Evolutionary conservation across 176 grass and related monocot species (phyloP), one percentile per base, ranked within the genome.

Genomic region (Oropetium thomaeum): DNA sequence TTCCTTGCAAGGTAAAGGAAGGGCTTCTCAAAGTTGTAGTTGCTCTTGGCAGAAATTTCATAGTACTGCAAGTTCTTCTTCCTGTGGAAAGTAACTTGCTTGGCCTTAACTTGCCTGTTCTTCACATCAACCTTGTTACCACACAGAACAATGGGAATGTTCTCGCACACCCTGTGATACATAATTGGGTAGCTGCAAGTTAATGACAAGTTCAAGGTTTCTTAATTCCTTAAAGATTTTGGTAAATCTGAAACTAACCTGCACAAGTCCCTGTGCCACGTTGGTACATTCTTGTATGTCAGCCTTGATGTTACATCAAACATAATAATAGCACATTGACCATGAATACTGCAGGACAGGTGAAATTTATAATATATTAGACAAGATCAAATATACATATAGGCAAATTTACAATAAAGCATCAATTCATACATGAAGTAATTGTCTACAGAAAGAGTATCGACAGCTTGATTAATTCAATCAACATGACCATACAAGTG

Each of bases 31-130:
- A 92, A 92, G 70, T 92, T 92, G 82, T 92, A 92, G 74, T 92
- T 92, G 69, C 90, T 89, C 90, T 92, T 92, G 15, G 90, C 90
- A 70, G 90, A 92, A 51, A 92, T 89, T 67, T 92, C 90, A 30
- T 92, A 92, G 69, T 92, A 92, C 58, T 92, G 90, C 74, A 92
- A 66, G 69, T 92, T 92, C 77, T 92, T 92, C 74, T 92, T 89
- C 59, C 90, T 83, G 74, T 92, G 86, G 70, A 92, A 92, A 23
- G 90, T 92, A 60, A 92, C 90, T 55, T 86, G 79, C 75, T 89
- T 92, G 29, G 90, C 90, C 74, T 89, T 92, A 10, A 92, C 90
- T 40, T 86, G 90, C 29, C 90, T 84, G 70, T 89, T 92, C 67
- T 86, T 92, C 6, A 92, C 90, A 53, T 92, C 90, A 68, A 92